Evolutionary conservation across 331 rosid genomes (phyloP), one percentile per base, ranked within the genome.

Genomic region (Acacia pycnantha): DNA sequence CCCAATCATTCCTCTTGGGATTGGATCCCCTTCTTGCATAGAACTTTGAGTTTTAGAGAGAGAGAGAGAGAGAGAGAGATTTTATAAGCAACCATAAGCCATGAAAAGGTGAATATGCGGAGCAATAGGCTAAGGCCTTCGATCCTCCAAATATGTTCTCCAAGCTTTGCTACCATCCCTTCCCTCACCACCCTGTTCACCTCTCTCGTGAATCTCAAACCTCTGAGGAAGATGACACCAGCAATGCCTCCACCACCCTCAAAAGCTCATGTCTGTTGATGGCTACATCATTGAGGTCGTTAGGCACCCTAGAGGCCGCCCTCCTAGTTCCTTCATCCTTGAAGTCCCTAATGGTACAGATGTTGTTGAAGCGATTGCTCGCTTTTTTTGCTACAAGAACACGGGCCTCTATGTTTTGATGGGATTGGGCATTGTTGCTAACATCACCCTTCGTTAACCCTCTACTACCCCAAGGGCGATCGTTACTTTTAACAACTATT

Each of bases 401-500:
- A 85, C 84, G 26, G 97, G 97, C 0, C 90, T 96, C 1, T 94
- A 90, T 44, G 85, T 96, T 10, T 79, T 96, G 1, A 89, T 90
- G 0, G 98, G 92, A 18, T 92, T 97, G 0, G 99, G 98, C 0
- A 67, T 90, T 6, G 99, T 96, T 3, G 92, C 95, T 0, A 96
- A 94, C 61, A 97, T 96, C 53, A 83, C 98, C 6, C 90, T 96
- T n/a, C 94, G 95, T 7, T 97, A 96, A 22, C 98, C 97, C 0
- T 92, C 97, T 0, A 79, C 95, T 0, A 90, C 95, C 0, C 93
- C 97, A 0, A 95, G 98, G 2, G 94, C 98, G 3, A 90, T 92
- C 27, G 91, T 96, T 11, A 94, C 98, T 15, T 96, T 96, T 77
- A 97, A 94, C 84, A 95, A 97, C 33, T 94, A 97, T 2, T 96